A percentile compares a stretch with the other conserved stretches of the same genome.
These are phyloP conservation scores for Fusarium aywerte DNA, from an alignment of 2,329 filamentous ascomycete species.

Conservation along the genomic window DNA sequence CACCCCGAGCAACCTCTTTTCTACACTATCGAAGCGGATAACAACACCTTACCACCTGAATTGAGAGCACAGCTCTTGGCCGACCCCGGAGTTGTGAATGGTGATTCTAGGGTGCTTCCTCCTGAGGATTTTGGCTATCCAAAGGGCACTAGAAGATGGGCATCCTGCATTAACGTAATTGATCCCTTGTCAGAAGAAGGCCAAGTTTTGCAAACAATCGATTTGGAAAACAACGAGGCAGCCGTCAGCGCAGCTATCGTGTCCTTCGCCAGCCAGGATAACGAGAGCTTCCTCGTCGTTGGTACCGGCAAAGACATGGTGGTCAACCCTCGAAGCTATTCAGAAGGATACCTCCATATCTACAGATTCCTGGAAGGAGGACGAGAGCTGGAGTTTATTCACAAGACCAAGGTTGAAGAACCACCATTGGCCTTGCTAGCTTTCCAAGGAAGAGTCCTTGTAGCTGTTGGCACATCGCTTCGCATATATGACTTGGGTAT, in stretches of 20 bases:
- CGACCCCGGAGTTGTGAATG: slow-evolving; percentile 76
- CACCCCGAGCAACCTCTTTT: slow-evolving; percentile 90
- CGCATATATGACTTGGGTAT: slow-evolving; percentile 93
- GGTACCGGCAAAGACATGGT: slow-evolving; percentile 93
- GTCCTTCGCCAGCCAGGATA: slow-evolving; percentile 86
- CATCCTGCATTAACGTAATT: slow-evolving; percentile 92
- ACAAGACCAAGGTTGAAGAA: slow-evolving; percentile 93
- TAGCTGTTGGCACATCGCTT: slow-evolving; percentile 84
- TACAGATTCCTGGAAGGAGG: slow-evolving; percentile 91
- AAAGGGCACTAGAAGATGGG: slow-evolving; percentile 85
- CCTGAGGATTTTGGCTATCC: slow-evolving; percentile 91
- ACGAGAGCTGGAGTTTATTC: slow-evolving; percentile 90
- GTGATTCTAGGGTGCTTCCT: slow-evolving; percentile 75
- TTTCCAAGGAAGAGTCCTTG: slow-evolving; percentile 90
- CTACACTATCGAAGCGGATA: slow-evolving; percentile 94
- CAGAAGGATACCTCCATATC: slow-evolving; percentile 87
- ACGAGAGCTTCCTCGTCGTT: slow-evolving; percentile 91
- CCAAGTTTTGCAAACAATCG: slow-evolving; percentile 77
- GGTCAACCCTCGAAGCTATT: slow-evolving; percentile 78
- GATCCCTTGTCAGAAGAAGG: slow-evolving; percentile 81
- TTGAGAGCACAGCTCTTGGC: slow-evolving; percentile 79
- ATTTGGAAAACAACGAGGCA: slow-evolving; percentile 90
- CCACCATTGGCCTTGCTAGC: slow-evolving; percentile 89
- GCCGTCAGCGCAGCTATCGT: slow-evolving; percentile 88
- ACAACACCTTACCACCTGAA: slow-evolving; percentile 86